Percentiles rank a stretch among this genome's conserved stretches.
phyloP scores from a whole-genome alignment of 768 basidiomycete genomes.

The Amanita pseudoporphyria region DNA sequence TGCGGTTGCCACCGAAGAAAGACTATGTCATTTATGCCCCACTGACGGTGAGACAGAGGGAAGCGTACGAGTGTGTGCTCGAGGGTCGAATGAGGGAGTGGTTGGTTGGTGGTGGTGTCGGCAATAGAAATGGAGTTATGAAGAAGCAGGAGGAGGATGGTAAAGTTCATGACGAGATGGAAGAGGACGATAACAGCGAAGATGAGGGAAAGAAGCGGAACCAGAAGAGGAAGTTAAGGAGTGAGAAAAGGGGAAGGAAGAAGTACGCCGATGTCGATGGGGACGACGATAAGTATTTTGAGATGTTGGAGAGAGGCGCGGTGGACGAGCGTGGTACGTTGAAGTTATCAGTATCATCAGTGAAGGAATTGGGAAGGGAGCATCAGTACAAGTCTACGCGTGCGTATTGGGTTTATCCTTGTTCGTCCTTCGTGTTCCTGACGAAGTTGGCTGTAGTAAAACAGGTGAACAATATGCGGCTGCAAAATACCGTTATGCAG shows the following conservation, averaged over 20 bases:
- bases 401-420: constrained; percentile 20
- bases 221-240: constrained; percentile 22
- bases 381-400: constrained; percentile 46
- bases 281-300: constrained; percentile 60
- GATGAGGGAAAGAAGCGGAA: constrained; percentile 11
- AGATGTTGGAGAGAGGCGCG: constrained; percentile 43
- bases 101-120: constrained; percentile 30
- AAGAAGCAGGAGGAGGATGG: constrained; percentile 11
- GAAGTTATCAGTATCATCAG: neutral
- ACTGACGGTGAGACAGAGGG: constrained; percentile 71
- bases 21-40: constrained; percentile 94
- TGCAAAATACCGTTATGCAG: constrained; percentile 97
- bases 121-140: constrained; percentile 9
- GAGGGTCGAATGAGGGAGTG: constrained; percentile 61
- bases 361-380: constrained; percentile 22
- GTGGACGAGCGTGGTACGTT: constrained; percentile 24
- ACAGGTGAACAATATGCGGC: constrained; percentile 83
- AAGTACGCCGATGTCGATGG: constrained; percentile 43
- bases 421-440: neutral
- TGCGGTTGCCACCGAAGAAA: constrained; percentile 79
- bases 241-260: constrained; percentile 25
- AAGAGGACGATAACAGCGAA: constrained; percentile 13
- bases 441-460: constrained; percentile 39
- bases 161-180: neutral
- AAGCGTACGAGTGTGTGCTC: constrained; percentile 75